phyloP scores from a whole-genome alignment of 306 rosid genomes.

The Coriaria nepalensis region DNA sequence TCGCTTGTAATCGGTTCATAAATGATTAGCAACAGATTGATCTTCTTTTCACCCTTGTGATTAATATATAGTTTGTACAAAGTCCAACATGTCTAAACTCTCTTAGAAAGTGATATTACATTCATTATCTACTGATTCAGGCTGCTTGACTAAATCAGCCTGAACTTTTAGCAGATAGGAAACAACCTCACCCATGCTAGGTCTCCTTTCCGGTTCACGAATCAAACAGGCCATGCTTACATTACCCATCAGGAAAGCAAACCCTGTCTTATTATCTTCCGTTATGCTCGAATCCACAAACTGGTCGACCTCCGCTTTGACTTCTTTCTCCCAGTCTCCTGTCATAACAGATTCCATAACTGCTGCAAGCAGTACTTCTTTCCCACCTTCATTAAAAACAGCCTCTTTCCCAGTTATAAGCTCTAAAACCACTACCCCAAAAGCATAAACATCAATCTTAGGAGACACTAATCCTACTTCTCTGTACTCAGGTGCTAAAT shows the following conservation, averaged over 20 bases:
- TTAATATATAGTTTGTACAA: no score
- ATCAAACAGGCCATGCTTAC: conserved; percentile 44
- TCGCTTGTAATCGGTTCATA: conserved; percentile 8
- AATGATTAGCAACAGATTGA: no score
- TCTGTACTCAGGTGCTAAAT: conserved; percentile 38
- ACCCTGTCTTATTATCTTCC: conserved; percentile 15
- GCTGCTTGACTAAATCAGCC: conserved; percentile 8
- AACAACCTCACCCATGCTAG: conserved; percentile 18
- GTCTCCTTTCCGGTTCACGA: conserved; percentile 22
- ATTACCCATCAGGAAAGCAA: conserved; percentile 24
- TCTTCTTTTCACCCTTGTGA: no score
- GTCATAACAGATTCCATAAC: conserved; percentile 15
- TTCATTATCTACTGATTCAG: background rate
- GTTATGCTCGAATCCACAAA: conserved; percentile 31
- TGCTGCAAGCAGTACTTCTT: conserved; percentile 27
- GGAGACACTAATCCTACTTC: conserved; percentile 28
- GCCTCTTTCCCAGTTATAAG: conserved; percentile 41
- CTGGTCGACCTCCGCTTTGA: conserved; percentile 21
- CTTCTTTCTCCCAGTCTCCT: conserved; percentile 7
- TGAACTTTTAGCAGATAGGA: conserved; percentile 15
- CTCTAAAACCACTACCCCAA: conserved; percentile 50
- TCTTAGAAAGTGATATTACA: background rate
- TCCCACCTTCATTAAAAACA: conserved; percentile 24
- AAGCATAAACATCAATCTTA: conserved; percentile 51
- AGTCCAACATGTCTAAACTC: no score